These are phyloP conservation scores for Chlorella ohadii DNA, from an alignment of 139 green algal species.

Conservation along the genomic window DNA sequence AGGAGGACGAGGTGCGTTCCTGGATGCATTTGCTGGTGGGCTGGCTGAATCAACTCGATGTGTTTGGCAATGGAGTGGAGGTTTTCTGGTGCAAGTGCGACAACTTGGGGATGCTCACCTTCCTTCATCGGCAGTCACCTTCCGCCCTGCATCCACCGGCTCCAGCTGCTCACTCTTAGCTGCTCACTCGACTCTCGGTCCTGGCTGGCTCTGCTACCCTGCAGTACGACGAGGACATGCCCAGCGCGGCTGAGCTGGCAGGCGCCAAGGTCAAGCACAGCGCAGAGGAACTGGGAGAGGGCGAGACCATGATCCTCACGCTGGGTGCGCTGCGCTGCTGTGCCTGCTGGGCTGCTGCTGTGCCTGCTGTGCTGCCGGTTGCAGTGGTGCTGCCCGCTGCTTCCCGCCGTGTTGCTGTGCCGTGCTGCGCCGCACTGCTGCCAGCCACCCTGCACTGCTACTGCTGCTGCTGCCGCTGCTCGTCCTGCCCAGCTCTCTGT, in stretches of 20 bases:
- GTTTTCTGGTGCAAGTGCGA: too few species aligned
- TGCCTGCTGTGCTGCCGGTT: background rate
- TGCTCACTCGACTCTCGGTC: too few species aligned
- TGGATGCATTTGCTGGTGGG: too few species aligned
- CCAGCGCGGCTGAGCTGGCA: slow-evolving; percentile 55
- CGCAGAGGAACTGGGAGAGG: slow-evolving; percentile 70
- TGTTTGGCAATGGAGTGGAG: too few species aligned
- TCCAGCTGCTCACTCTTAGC: too few species aligned
- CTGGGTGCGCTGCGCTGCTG: slow-evolving; percentile 46
- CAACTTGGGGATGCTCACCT: too few species aligned
- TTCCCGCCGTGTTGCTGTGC: background rate
- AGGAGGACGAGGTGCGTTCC: slow-evolving; percentile 46
- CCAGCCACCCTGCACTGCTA: background rate
- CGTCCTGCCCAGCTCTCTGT: too few species aligned
- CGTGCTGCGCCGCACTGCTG: background rate
- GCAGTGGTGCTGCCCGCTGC: too few species aligned
- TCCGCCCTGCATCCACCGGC: too few species aligned
- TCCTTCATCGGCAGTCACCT: too few species aligned
- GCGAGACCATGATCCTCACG: slow-evolving; percentile 86
- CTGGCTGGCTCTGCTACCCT: too few species aligned
- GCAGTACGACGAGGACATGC: slow-evolving; percentile 7
- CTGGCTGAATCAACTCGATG: too few species aligned
- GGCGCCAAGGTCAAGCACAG: slow-evolving; percentile 70
- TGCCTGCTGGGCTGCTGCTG: background rate
- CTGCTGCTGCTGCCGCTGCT: background rate